These are phyloP conservation scores for Gnomoniopsis sp. DNA, from an alignment of 2,329 filamentous ascomycete genomes.

Conservation along the genomic window DNA sequence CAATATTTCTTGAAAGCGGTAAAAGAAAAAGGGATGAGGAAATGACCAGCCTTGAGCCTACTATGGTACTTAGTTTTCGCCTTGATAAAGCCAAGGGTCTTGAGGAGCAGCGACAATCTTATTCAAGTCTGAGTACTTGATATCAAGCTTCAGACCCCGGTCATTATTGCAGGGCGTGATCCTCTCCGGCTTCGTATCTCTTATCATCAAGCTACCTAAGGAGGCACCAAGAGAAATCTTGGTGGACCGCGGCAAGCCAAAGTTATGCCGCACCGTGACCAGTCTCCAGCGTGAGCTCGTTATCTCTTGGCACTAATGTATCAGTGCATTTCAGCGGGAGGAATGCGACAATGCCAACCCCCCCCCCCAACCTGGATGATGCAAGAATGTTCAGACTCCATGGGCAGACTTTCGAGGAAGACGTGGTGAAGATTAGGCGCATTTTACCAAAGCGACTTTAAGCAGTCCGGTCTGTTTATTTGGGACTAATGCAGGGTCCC, in stretches of 20 bases:
- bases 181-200: slow-evolving; percentile 6
- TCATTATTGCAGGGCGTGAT: not conserved
- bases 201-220: slow-evolving; percentile 11
- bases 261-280: not conserved
- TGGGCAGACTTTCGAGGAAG: not conserved
- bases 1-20: no score
- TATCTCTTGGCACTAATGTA: slow-evolving; percentile 13
- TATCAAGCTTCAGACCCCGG: not conserved
- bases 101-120: no score
- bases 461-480: not conserved
- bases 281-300: not conserved
- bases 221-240: not conserved
- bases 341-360: not conserved
- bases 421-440: not conserved
- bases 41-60: not conserved
- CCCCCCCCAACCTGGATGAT: no score
- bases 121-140: not conserved
- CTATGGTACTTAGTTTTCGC: not conserved
- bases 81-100: not conserved
- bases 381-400: not conserved
- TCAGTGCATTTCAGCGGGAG: not conserved
- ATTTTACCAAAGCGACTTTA: not conserved
- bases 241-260: not conserved
- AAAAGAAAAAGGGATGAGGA: no score
- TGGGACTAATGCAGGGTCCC: not conserved